Evolutionary conservation across 2,329 filamentous ascomycete genomes (phyloP), one percentile per base, ranked within the genome.

Genomic region (Ophidiomyces ophidiicola): DNA sequence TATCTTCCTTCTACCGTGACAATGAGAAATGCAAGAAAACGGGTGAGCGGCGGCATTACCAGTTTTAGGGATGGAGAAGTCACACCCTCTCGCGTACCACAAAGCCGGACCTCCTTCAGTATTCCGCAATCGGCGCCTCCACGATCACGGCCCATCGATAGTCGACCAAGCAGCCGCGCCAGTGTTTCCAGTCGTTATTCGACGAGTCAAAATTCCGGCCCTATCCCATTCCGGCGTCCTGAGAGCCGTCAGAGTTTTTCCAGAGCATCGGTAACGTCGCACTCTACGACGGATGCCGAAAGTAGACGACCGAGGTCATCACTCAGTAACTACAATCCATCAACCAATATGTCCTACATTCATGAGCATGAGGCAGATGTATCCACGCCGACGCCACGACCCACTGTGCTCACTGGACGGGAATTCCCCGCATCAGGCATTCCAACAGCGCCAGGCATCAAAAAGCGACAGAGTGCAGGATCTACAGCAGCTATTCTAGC

Each of bases 161-260:
- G 76, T 49, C 76, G 82, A 23, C 82, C 83, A 11, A 81, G 76
- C 62, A 87, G 82, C 52, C 76, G 82, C 47, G 75, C 80, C 50
- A 82, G 78, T 54, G 61, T 49, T 70, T 60, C 70, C 62, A 58
- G 58, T 41, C 57, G 53, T 42, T 60, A 56, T 46, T 62, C 63
- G 6, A 52, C 61, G 42, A 62, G 61, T 40, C 57, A 63, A 40
- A 52, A 54, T 10, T 36, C 37, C 8, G 55, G 59, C 25, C 48
- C 56, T 37, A 53, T 53, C 11, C 53, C 58, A 1, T 50, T 33
- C 26, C 39, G 74, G 15, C 71, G 78, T 20, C 77, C 80, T 6
- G 68, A 74, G 47, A 82, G 78, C 50, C 73, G 80, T 35, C 68
- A 75, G 25, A 82, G 78, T 46, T 56, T 76, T 11, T 63, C 65